These are phyloP conservation scores for Eucalyptus polyanthemos DNA, from an alignment of 345 rosid genomes.

Conservation along the genomic window DNA sequence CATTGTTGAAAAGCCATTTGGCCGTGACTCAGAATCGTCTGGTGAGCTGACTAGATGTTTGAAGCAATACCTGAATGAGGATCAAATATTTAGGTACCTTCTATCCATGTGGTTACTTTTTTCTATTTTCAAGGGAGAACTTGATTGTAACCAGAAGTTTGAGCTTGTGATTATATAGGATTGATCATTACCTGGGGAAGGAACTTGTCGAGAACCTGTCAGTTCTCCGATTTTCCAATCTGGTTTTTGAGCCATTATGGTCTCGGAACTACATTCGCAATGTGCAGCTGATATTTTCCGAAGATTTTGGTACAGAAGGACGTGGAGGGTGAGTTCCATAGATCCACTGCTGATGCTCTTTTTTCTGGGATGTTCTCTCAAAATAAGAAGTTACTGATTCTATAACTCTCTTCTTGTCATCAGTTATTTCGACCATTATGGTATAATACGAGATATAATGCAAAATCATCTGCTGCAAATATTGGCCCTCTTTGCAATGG, in stretches of 20 bases:
- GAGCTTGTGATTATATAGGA: constrained; percentile 25
- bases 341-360: neutral
- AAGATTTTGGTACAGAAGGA: constrained; percentile 96
- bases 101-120: neutral
- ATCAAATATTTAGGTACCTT: constrained; percentile 78
- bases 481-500: constrained; percentile 90
- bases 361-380: neutral
- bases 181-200: constrained; percentile 89
- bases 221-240: constrained; percentile 92
- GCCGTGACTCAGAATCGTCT: constrained; percentile 78
- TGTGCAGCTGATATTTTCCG: constrained; percentile 85
- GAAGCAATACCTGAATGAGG: constrained; percentile 67
- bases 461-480: constrained; percentile 95
- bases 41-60: constrained; percentile 67
- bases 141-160: neutral
- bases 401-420: neutral
- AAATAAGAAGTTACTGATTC: neutral
- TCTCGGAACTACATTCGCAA: constrained; percentile 76
- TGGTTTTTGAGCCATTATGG: constrained; percentile 88
- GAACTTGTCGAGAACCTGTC: constrained; percentile 94
- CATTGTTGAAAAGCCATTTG: constrained; percentile 91
- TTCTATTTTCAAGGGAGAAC: neutral
- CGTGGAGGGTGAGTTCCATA: constrained; percentile 63
- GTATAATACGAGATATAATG: constrained; percentile 90
- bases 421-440: constrained; percentile 83